A percentile compares a stretch with the other conserved stretches of the same genome.
phyloP scores from a whole-genome alignment of 2,329 filamentous ascomycete genomes.

The Claviceps sp. region DNA sequence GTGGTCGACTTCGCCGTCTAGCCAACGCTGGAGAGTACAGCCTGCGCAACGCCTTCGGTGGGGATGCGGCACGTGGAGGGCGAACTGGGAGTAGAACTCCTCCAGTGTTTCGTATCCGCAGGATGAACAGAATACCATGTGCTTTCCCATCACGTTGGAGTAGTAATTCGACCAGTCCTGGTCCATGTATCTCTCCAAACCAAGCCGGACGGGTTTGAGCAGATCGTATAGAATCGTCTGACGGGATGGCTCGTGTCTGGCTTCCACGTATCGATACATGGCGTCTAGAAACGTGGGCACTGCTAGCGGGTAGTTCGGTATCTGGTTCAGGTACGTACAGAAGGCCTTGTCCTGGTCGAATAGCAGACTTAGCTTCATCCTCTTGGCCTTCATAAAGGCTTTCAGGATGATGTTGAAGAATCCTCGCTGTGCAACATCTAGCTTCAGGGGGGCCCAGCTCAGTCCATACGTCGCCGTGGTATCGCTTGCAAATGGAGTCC shows the following conservation, averaged over 20 bases:
- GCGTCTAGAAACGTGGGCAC: conserved; percentile 21
- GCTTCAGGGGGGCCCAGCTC: conserved; percentile 12
- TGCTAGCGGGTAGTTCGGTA: conserved; percentile 17
- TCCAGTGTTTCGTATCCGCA: conserved; percentile 20
- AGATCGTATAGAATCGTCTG: conserved; percentile 18
- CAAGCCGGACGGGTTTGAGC: conserved; percentile 18
- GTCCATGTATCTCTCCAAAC: conserved; percentile 10
- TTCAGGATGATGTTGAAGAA: conserved; percentile 21
- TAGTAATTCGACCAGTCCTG: conserved; percentile 15
- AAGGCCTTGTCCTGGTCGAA: conserved; percentile 20
- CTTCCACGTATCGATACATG: conserved; percentile 14
- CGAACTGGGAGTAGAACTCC: conserved; percentile 16
- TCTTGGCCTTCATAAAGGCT: conserved; percentile 19
- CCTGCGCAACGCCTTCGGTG: conserved; percentile 15
- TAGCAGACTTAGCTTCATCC: conserved; percentile 16
- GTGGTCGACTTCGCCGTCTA: conserved; percentile 20
- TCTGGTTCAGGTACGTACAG: conserved; percentile 13
- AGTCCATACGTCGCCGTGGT: conserved; percentile 16
- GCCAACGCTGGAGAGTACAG: conserved; percentile 14
- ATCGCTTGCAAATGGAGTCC: conserved; percentile 10
- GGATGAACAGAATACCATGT: conserved; percentile 18
- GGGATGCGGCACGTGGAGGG: conserved; percentile 1
- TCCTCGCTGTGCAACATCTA: conserved; percentile 19
- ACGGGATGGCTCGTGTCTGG: not conserved
- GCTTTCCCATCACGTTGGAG: conserved; percentile 11